Conservation (phyloP, 1,284 basidiomycete genomes). For the Leccinum fallax region DNA sequence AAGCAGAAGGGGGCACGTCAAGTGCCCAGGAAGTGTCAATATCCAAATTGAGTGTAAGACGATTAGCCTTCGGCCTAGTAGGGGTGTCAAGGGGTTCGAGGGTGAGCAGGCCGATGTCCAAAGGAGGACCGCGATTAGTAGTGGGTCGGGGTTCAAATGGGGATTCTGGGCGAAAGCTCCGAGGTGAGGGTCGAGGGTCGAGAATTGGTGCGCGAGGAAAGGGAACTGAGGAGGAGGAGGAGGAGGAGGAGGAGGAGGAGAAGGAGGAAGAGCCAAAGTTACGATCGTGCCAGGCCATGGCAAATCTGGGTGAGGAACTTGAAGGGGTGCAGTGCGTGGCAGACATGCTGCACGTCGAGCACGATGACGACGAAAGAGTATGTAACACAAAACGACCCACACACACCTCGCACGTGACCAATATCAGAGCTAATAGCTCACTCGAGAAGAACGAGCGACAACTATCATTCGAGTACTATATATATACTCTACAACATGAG, state of each 20-base stretch:
- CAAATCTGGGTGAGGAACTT: slow-evolving; percentile 1
- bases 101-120: slow-evolving; percentile 20
- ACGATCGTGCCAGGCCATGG: not conserved
- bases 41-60: slow-evolving; percentile 31
- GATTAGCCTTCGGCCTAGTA: slow-evolving; percentile 8
- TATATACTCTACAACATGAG: slow-evolving; percentile 26
- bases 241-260: not conserved
- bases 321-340: slow-evolving; percentile 32
- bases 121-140: slow-evolving; percentile 2
- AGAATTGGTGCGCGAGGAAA: slow-evolving; percentile 14
- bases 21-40: slow-evolving; percentile 19
- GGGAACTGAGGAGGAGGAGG: slow-evolving; percentile 21
- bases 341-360: slow-evolving; percentile 35
- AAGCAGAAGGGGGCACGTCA: slow-evolving; percentile 23
- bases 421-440: slow-evolving; percentile 7
- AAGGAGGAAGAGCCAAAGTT: not conserved
- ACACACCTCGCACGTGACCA: slow-evolving; percentile 30
- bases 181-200: slow-evolving; percentile 14
- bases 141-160: slow-evolving; percentile 26
- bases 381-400: slow-evolving; percentile 1
- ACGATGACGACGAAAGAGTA: slow-evolving; percentile 4
- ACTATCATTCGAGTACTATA: slow-evolving; percentile 8
- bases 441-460: not conserved
- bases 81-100: slow-evolving; percentile 2
- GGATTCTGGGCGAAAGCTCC: slow-evolving; percentile 7